Evolutionary conservation across 495 filamentous ascomycete genomes (phyloP).

Genomic region (Penicillium subrubescens): DNA sequence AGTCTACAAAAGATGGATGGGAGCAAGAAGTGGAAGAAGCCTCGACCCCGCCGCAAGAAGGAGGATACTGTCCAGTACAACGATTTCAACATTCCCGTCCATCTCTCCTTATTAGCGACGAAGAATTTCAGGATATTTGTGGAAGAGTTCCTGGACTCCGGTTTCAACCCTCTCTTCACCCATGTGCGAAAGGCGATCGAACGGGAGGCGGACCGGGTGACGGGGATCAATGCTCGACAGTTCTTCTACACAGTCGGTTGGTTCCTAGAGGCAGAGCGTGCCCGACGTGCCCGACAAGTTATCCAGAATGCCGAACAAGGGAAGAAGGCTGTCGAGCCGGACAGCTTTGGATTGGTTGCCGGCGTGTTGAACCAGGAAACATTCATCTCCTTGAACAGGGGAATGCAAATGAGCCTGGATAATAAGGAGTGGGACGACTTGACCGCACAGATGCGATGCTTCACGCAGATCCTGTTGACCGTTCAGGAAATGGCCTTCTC

Average conservation of each 20-base stretch:
- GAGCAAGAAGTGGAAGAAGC: slow-evolving; percentile 86
- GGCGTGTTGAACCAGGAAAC: slow-evolving; percentile 89
- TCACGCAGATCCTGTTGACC: slow-evolving; percentile 76
- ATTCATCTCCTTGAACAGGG: slow-evolving; percentile 81
- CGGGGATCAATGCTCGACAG: slow-evolving; percentile 71
- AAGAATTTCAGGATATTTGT: slow-evolving; percentile 79
- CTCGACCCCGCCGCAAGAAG: slow-evolving; percentile 62
- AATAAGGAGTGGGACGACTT: slow-evolving; percentile 85
- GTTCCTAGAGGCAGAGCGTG: slow-evolving; percentile 90
- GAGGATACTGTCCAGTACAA: slow-evolving; percentile 62
- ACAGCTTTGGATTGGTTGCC: slow-evolving; percentile 84
- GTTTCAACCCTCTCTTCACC: slow-evolving; percentile 91
- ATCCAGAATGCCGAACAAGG: slow-evolving; percentile 37
- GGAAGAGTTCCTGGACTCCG: slow-evolving; percentile 91
- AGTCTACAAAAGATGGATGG: slow-evolving; percentile 87
- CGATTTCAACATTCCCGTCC: slow-evolving; percentile 74
- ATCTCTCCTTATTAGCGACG: slow-evolving; percentile 67
- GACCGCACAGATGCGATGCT: slow-evolving; percentile 87
- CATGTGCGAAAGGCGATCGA: slow-evolving; percentile 89
- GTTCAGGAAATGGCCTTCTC: slow-evolving; percentile 92
- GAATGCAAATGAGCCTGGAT: slow-evolving; percentile 76
- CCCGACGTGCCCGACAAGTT: slow-evolving; percentile 62
- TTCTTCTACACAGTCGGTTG: slow-evolving; percentile 93
- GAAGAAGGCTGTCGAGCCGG: slow-evolving; percentile 59
- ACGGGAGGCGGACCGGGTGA: slow-evolving; percentile 81